These are phyloP conservation scores for Immersiporthe knoxdaviesiana DNA, from an alignment of 2,329 filamentous ascomycete species.

Conservation along the genomic window DNA sequence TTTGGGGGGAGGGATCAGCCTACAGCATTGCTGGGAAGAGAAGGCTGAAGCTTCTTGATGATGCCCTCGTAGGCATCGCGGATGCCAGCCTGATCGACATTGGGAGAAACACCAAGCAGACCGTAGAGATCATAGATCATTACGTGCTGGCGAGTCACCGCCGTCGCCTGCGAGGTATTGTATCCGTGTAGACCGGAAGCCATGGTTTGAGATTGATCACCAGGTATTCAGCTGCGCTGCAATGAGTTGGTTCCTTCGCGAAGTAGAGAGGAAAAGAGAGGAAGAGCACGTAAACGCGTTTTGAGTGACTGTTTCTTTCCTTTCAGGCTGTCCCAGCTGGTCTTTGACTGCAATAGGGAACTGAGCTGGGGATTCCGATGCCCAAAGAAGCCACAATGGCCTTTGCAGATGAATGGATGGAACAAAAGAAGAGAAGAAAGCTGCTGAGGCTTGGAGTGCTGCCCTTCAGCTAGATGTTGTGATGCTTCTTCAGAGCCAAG, in stretches of 20 bases:
- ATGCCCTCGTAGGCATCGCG: conserved; percentile 20
- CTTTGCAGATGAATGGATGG: not conserved
- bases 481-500: not conserved
- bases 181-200: conserved; percentile 2
- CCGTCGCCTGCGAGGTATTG: conserved; percentile 9
- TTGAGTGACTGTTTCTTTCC: not conserved
- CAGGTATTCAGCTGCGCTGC: too few species aligned
- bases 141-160: conserved; percentile 20
- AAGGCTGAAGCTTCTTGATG: conserved; percentile 10
- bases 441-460: not conserved
- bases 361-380: not conserved
- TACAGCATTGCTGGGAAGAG: conserved; percentile 17
- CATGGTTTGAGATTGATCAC: conserved; percentile 17
- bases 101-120: conserved; percentile 20
- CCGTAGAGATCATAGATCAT: conserved; percentile 27
- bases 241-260: too few species aligned
- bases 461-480: not conserved
- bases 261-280: too few species aligned
- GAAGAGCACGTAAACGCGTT: not conserved
- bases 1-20: not conserved
- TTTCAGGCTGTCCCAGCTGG: not conserved
- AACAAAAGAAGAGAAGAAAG: not conserved
- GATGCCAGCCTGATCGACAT: conserved; percentile 19
- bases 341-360: not conserved
- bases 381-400: not conserved